A percentile compares a stretch with the other conserved stretches of the same genome.
Conservation (phyloP, 2,329 filamentous ascomycete species). For the Aspergillus amoenus region DNA sequence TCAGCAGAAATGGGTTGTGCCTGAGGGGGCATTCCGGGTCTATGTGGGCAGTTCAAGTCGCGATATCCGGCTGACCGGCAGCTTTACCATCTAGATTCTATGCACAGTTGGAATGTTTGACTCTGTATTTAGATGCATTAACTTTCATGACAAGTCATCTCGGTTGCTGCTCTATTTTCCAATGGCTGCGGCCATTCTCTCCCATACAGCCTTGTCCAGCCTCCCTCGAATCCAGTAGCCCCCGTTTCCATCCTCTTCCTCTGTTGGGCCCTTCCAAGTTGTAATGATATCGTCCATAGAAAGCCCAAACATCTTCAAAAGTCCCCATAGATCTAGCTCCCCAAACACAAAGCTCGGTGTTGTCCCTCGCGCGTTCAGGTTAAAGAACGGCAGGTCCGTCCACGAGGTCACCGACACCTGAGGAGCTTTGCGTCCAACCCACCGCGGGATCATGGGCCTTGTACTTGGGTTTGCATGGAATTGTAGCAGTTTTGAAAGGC, state of each 20-base stretch:
- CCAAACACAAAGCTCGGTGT: neutral
- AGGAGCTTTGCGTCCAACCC: neutral
- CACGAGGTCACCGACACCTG: neutral
- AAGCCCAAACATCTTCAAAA: neutral
- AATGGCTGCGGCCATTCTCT: neutral
- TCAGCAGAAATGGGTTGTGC: conserved; percentile 36
- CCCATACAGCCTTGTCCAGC: neutral
- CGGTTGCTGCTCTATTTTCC: too few relatives aligned
- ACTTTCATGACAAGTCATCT: neutral
- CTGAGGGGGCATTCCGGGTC: conserved; percentile 21
- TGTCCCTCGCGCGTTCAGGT: neutral
- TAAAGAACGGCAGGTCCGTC: neutral
- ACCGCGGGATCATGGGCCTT: neutral
- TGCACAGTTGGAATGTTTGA: too few relatives aligned
- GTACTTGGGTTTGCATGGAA: neutral
- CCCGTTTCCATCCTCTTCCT: neutral
- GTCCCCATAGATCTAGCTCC: neutral
- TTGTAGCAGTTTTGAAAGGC: neutral
- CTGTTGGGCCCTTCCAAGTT: neutral
- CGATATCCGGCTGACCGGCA: conserved; percentile 22
- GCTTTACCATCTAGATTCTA: conserved; percentile 4
- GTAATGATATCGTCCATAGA: neutral
- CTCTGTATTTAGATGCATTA: neutral
- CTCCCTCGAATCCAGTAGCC: neutral
- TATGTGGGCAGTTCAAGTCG: conserved; percentile 27